Conservation (phyloP, 768 basidiomycete species). For the Podaxis carcinomalis region DNA sequence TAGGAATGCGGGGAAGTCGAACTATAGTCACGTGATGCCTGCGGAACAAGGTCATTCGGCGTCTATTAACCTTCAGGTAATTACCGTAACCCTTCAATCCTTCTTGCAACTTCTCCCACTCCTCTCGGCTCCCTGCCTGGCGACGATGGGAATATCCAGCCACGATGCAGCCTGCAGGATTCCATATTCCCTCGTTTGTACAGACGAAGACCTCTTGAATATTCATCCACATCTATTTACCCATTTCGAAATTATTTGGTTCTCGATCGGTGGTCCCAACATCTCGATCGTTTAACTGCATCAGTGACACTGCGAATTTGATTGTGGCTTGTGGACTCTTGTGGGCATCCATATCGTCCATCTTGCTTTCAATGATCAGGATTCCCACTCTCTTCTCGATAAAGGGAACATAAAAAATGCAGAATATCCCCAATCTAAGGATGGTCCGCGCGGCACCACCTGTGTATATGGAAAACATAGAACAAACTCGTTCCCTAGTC, state of each 20-base stretch:
- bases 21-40: conserved; percentile 4
- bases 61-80: background rate
- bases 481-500: too few relatives aligned
- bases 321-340: background rate
- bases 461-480: too few relatives aligned
- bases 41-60: background rate
- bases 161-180: background rate
- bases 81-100: background rate
- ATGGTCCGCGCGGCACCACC: too few relatives aligned
- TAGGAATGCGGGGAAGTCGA: conserved; percentile 5
- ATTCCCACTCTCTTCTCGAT: too few relatives aligned
- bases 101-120: background rate
- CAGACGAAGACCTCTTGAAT: background rate
- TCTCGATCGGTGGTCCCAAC: background rate
- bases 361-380: too few relatives aligned
- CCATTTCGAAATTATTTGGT: background rate
- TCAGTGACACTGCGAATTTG: background rate
- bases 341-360: background rate
- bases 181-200: background rate
- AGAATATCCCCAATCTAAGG: too few relatives aligned
- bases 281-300: background rate
- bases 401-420: too few relatives aligned
- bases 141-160: background rate
- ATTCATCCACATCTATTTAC: background rate
- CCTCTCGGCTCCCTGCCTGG: background rate